Base-by-base conservation (phyloP, 495 filamentous ascomycete genomes). In the Penicillium paxilli region DNA sequence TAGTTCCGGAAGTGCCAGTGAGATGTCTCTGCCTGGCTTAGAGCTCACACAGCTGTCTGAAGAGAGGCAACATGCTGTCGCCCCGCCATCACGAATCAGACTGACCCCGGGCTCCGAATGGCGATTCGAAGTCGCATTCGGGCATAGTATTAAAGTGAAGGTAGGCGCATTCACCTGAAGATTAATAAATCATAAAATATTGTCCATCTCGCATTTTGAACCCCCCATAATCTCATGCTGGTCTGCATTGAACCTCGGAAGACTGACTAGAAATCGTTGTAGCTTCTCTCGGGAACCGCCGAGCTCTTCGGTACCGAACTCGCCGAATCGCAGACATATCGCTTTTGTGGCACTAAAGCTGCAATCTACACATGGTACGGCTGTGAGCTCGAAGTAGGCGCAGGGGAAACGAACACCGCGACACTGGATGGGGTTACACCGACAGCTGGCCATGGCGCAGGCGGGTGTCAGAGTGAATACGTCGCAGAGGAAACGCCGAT, bases 231-330 rank as follows among this genome's bases (percentile, higher is more conserved):
- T 19, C 35, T 19, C n/a, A 7, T 38, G 16, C 16, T 38, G 11
- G 16, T 8, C 4, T 38, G 35, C 35, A 38, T 5, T 6, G 16
- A 38, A 16, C 6, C 35, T 38, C 17, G 35, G 25, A 24, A 25
- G 20, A 16, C 58, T 63, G 44, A 77, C 68, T 17, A 26, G 48
- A 58, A 28, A 52, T 16, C n/a, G 51, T 40, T 38, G 23, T 59
- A 88, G 80, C 80, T 99, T 19, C 69, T 89, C 33, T 80, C 79
- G 32, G 94, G 94, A 58, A 91, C 85, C 11, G 95, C 95, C 35
- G 94, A 99, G 77, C 83, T 95, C 63, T 96, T 98, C 73, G 95
- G 95, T 66, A 94, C 92, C 44, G 92, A 98, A 72, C 88, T 99
- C 50, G 91, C 91, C 11, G 80, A 83, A 11, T 88, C 86, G 52